These are phyloP conservation scores for Goniomonas avonlea DNA, from an alignment of 78 protist genomes.

Conservation along the genomic window DNA sequence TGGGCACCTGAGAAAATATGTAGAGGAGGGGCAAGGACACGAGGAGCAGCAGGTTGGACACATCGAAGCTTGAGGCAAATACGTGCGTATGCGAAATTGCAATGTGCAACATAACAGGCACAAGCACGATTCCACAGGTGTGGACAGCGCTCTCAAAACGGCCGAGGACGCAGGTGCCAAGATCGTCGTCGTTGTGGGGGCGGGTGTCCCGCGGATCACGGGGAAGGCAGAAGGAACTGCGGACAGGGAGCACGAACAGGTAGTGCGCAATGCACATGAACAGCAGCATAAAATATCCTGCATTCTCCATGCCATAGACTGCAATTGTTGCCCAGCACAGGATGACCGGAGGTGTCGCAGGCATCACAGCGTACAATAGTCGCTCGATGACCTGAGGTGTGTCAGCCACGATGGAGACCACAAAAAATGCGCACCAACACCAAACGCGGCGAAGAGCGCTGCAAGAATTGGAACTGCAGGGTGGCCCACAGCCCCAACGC, in stretches of 20 bases:
- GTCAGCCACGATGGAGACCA: too few relatives aligned
- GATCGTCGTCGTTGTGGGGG: too few relatives aligned
- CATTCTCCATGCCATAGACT: not conserved
- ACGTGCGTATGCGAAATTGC: not conserved
- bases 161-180: too few relatives aligned
- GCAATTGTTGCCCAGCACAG: not conserved
- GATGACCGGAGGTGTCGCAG: not conserved
- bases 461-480: conserved; percentile 6
- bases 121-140: not conserved
- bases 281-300: not conserved
- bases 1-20: not conserved
- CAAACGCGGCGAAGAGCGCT: not conserved
- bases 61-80: not conserved
- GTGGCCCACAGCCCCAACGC: not conserved
- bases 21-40: not conserved
- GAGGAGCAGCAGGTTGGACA: not conserved
- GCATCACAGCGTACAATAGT: not conserved
- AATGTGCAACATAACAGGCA: not conserved
- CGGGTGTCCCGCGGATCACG: not conserved
- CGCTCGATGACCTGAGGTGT: not conserved
- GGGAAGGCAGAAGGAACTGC: conserved; percentile 1
- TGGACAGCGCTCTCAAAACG: conserved; percentile 11
- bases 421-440: too few relatives aligned
- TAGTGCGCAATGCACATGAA: not conserved
- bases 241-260: not conserved